Base-by-base conservation (phyloP, 139 green algal genomes). In the Tetratostichococcus sp. region DNA sequence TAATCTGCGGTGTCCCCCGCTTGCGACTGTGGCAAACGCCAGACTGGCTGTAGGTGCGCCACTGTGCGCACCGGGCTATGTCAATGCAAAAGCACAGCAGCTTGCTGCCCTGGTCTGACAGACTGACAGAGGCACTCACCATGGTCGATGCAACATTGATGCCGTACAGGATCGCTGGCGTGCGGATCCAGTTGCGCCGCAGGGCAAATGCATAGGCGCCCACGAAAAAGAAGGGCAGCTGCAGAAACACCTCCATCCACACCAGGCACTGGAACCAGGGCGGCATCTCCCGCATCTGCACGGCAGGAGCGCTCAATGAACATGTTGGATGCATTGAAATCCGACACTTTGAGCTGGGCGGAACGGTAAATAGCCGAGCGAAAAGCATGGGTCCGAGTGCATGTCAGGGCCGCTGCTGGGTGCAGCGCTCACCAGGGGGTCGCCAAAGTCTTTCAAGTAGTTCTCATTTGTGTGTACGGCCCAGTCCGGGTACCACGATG, bases 221-320 rank as follows among this genome's bases (percentile, higher is more conserved):
- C 11, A 90, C 62, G 34, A 95, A 91, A 76, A 95, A 95, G 79
- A 91, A 91, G 28, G 89, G 89, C 39, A 94, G 80, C 79, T 95
- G 91, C 19, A 95, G 22, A 0, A 83, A 23, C 0, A 90, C 26
- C 79, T 95, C 91, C 21, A 84, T 84, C 59, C 70, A 83, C 4
- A 91, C 85, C 62, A 95, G 76, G 0, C 80, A 43, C 39, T 82
- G 71, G 77, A 96, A 96, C 91, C 91, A 94, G 14, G 79, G 31
- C 1, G 85, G 82, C 70, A 87, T 86, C 30, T 67, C 58, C 19
- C 68, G 75, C 33, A 92, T 89, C 83, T 91, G 80, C 42, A 21
- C 5, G 11, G 4, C 50, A 25, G 50, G 14, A 62, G 14, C 19
- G 8, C 14, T n/a, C 1, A 43, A 11, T 11, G 30, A 71, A 22